Percentiles rank a stretch among this genome's conserved stretches.
These are phyloP conservation scores for Stereocaulon alpinum DNA, from an alignment of 495 filamentous ascomycete genomes.

Conservation along the genomic window DNA sequence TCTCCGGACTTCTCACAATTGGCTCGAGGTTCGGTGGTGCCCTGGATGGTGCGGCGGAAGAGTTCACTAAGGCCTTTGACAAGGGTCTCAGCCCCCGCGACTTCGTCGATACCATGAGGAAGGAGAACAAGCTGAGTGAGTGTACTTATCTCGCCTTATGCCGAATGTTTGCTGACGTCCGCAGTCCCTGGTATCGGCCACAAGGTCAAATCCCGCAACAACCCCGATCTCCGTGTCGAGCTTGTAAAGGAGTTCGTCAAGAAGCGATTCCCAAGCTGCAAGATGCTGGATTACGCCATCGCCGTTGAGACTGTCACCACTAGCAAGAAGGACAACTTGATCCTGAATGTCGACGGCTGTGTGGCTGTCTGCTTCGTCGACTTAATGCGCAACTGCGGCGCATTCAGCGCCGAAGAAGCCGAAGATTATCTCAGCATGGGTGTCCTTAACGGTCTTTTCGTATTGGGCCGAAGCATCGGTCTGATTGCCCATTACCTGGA, in stretches of 20 bases:
- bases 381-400: constrained; percentile 92
- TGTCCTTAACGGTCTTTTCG: constrained; percentile 98
- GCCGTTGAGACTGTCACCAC: constrained; percentile 97
- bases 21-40: constrained; percentile 98
- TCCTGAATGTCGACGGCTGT: constrained; percentile 97
- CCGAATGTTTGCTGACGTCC: constrained; percentile 16
- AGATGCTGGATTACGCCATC: constrained; percentile 95
- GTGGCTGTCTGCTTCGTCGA: constrained; percentile 99
- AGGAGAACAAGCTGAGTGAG: constrained; percentile 97
- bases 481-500: constrained; percentile 99
- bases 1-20: constrained; percentile 94
- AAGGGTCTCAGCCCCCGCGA: constrained; percentile 97
- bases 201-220: constrained; percentile 98
- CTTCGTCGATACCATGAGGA: constrained; percentile 97
- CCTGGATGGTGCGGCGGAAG: constrained; percentile 92
- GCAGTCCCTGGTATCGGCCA: constrained; percentile 93
- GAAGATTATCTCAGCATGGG: constrained; percentile 67
- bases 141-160: constrained; percentile 14
- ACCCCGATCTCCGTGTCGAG: constrained; percentile 98
- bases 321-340: constrained; percentile 99
- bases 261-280: constrained; percentile 92
- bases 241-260: constrained; percentile 97
- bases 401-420: constrained; percentile 58
- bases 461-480: constrained; percentile 91
- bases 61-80: constrained; percentile 96